A percentile compares a stretch with the other conserved stretches of the same genome.
Evolutionary conservation across 495 filamentous ascomycete species (phyloP).

Genomic region (Aspergillus coremiiformis): DNA sequence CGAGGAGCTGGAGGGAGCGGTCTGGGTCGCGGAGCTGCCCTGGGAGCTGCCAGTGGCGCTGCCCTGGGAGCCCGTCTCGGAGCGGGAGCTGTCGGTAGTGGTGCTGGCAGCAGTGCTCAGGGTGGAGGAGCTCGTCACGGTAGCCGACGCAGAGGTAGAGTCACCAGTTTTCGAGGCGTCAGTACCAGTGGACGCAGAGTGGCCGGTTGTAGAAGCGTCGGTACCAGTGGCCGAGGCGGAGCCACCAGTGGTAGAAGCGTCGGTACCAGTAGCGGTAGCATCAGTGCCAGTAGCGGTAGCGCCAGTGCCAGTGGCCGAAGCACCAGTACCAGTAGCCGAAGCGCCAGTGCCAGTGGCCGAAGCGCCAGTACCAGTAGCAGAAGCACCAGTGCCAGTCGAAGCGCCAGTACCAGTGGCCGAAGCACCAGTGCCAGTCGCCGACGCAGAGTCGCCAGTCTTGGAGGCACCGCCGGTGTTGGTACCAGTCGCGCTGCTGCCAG

Average conservation of each 20-base stretch:
- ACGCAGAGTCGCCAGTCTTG: constrained; percentile 8
- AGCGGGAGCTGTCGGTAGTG: constrained; percentile 1
- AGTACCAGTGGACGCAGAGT: constrained; percentile 5
- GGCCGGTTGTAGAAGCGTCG: background rate
- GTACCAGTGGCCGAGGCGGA: constrained; percentile 8
- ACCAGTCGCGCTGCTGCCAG: constrained; percentile 21
- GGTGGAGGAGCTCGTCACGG: constrained; percentile 4
- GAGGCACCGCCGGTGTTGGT: constrained; percentile 15
- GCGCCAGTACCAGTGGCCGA: constrained; percentile 5
- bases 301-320: constrained; percentile 5
- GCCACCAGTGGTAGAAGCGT: background rate
- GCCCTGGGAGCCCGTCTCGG: constrained; percentile 7
- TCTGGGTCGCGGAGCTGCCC: constrained; percentile 8
- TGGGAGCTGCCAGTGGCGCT: constrained; percentile 9
- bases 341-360: constrained; percentile 1
- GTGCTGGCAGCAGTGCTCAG: constrained; percentile 4
- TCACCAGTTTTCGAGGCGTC: background rate
- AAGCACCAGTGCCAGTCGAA: constrained; percentile 4
- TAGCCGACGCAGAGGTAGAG: background rate
- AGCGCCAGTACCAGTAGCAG: constrained; percentile 8
- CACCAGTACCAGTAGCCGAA: constrained; percentile 7
- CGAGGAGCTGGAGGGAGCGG: constrained; percentile 14
- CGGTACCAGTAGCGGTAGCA: constrained; percentile 10
- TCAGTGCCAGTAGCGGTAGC: constrained; percentile 5
- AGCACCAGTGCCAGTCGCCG: constrained; percentile 4